Evolutionary conservation across 257 asterid species (phyloP).

Genomic region (Solanum paucissectum): DNA sequence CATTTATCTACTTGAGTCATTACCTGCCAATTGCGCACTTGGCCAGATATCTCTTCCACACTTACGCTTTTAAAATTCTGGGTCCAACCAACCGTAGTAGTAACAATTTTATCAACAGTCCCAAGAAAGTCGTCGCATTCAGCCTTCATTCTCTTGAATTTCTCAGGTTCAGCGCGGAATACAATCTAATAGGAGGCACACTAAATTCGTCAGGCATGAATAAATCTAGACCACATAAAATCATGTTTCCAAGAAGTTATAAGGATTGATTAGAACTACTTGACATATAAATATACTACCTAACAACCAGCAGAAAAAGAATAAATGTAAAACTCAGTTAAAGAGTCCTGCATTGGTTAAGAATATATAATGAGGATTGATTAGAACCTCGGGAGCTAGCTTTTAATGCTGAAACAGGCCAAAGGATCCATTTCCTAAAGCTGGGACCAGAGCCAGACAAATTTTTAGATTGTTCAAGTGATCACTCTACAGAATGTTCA

Average conservation of each 20-base stretch:
- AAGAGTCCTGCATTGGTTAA: background rate
- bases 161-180: constrained; percentile 63
- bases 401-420: background rate
- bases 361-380: background rate
- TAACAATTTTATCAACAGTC: constrained; percentile 25
- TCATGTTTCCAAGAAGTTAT: background rate
- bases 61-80: constrained; percentile 18
- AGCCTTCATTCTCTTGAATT: constrained; percentile 47
- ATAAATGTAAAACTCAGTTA: background rate
- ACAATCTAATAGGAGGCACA: constrained; percentile 15
- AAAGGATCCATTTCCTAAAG: background rate
- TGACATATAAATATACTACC: background rate
- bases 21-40: constrained; percentile 82
- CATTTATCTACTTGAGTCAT: background rate
- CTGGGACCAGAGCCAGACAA: background rate
- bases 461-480: background rate
- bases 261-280: background rate
- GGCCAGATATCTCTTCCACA: constrained; percentile 20
- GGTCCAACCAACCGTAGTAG: constrained; percentile 29
- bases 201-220: background rate
- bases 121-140: constrained; percentile 43
- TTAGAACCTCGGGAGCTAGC: background rate
- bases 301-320: background rate
- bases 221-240: background rate
- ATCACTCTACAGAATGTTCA: background rate